Evolutionary conservation across 495 filamentous ascomycete genomes (phyloP), one percentile per base, ranked within the genome.

Genomic region (Clohesyomyces aquaticus): DNA sequence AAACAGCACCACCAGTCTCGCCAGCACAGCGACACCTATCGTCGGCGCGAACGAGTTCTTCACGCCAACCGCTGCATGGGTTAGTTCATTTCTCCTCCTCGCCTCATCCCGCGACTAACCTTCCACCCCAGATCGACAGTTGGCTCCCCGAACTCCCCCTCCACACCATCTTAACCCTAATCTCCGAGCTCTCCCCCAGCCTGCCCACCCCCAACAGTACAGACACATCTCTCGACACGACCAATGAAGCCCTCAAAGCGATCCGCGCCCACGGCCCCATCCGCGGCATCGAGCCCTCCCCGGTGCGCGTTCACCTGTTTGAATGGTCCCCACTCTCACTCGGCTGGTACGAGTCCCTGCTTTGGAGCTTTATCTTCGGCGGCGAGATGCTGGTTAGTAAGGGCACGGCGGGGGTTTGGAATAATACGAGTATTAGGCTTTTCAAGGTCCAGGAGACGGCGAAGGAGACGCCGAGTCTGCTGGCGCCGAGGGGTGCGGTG

Each of bases 341-440:
- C 38, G 94, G 95, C 49, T 98, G 94, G 94, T 98, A 98, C 70
- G 91, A 97, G 73, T 91, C 88, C 0, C 76, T 98, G 19, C 83
- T 98, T 6, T 98, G 94, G 94, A 86, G 91, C n/a, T 92, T 96
- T 75, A 86, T 96, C 65, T 98, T 97, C 76, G 83, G 87, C 27
- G 86, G 85, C 64, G 94, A 98, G 75, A 90, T 96, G 85, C 84
- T 91, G 47, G 88, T 96, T 2, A 82, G 88, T 0, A 90, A 87
- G 74, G 94, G 94, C 28, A 93, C 89, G 1, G 88, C 91, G n/a
- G 93, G 94, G 16, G 87, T 98, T 1, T 98, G 94, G 94, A 97
- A 96, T 67, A 88, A 90, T 18, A 98, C 95, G 3, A 76, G 76
- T 1, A 91, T 98, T 71, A 88, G 88, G 70, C 79, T 98, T 18